Percentiles rank a stretch among this genome's conserved stretches.
phyloP scores from a whole-genome alignment of 192 early-diverging fungal species.

The Hyaloraphidium curvatum region DNA sequence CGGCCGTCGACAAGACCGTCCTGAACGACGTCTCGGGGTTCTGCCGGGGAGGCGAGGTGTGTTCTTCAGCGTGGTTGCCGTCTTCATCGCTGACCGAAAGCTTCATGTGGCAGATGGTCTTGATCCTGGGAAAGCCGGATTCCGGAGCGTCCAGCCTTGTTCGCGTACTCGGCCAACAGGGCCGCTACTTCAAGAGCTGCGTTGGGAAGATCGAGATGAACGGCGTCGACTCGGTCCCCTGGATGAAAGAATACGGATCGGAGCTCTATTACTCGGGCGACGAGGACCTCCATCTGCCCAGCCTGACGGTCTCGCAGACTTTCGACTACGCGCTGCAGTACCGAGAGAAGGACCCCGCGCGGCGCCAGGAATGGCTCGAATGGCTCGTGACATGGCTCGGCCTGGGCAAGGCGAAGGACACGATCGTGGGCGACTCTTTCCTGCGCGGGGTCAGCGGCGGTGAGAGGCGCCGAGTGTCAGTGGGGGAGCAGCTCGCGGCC shows the following conservation, averaged over 20 bases:
- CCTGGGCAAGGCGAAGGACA: constrained; percentile 14
- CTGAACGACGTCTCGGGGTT: no score
- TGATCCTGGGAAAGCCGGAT: constrained; percentile 50
- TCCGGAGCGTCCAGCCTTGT: constrained; percentile 45
- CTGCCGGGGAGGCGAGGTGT: no score
- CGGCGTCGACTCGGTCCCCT: constrained; percentile 35
- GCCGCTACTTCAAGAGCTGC: constrained; percentile 5
- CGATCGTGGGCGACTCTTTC: constrained; percentile 45
- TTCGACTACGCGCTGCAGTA: constrained; percentile 57
- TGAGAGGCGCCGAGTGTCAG: constrained; percentile 52
- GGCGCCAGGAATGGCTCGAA: constrained; percentile 27
- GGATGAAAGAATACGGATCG: constrained; percentile 39
- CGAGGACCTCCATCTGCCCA: constrained; percentile 61
- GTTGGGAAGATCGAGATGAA: constrained; percentile 46
- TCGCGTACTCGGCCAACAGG: constrained; percentile 33
- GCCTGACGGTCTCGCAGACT: constrained; percentile 33
- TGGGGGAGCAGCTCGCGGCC: neutral
- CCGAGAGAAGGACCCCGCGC: constrained; percentile 25
- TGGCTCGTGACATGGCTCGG: constrained; percentile 14
- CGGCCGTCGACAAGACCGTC: no score
- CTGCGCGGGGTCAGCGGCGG: constrained; percentile 56
- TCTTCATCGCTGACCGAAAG: no score
- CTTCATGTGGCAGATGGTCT: constrained; percentile 51
- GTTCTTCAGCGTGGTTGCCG: no score
- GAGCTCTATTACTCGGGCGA: constrained; percentile 64